phyloP scores from a whole-genome alignment of 306 rosid species.

The Inga laurina region DNA sequence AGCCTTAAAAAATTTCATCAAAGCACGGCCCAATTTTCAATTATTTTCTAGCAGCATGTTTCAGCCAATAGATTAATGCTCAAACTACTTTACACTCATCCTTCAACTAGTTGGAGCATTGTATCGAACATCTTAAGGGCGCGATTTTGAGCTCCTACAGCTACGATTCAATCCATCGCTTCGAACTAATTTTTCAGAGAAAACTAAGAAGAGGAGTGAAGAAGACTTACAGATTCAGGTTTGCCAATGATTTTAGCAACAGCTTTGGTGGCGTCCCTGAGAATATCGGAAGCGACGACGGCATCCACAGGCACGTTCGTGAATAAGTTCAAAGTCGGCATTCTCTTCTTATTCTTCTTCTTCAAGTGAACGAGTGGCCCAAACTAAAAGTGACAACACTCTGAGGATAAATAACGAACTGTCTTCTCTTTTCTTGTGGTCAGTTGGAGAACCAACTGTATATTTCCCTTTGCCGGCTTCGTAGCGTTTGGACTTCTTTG shows the following conservation, averaged over 20 bases:
- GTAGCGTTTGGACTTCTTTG: background rate
- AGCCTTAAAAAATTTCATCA: background rate
- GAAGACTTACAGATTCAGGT: constrained; percentile 78
- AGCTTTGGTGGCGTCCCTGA: constrained; percentile 92
- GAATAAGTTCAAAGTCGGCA: constrained; percentile 86
- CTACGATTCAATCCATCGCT: background rate
- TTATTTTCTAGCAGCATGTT: background rate
- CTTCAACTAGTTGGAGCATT: background rate
- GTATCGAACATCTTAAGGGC: constrained; percentile 6
- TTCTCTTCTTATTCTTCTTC: constrained; percentile 15
- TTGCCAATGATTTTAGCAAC: constrained; percentile 87
- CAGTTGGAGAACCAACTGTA: background rate
- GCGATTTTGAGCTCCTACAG: background rate
- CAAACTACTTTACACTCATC: background rate
- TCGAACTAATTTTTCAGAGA: background rate
- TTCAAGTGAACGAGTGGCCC: background rate
- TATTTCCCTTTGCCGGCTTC: background rate
- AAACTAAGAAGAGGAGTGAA: background rate
- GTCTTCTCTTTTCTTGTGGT: background rate
- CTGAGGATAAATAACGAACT: background rate
- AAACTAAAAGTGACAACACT: background rate
- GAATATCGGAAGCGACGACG: constrained; percentile 83
- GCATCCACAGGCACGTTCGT: constrained; percentile 90
- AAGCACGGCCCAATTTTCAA: background rate
- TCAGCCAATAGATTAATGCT: background rate